A percentile compares a stretch with the other conserved stretches of the same genome.
These are phyloP conservation scores for Aspergillus incahuasiensis DNA, from an alignment of 495 filamentous ascomycete genomes.

Conservation along the genomic window DNA sequence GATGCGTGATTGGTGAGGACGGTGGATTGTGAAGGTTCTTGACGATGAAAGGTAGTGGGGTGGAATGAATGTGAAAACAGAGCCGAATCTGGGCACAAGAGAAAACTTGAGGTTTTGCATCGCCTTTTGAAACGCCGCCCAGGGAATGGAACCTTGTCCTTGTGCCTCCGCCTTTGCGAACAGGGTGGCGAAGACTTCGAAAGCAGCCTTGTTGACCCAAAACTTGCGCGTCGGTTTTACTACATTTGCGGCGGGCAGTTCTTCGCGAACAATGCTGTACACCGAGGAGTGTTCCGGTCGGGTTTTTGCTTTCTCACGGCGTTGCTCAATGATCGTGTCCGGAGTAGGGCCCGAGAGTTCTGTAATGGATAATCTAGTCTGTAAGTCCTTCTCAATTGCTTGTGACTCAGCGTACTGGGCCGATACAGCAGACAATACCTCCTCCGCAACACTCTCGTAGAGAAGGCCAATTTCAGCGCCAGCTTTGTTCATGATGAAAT, in stretches of 20 bases:
- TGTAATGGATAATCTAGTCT: not conserved
- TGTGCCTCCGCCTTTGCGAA: conserved; percentile 21
- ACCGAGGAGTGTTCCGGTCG: conserved; percentile 26
- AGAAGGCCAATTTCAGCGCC: too few species aligned
- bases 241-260: not conserved
- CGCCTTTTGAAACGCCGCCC: conserved; percentile 31
- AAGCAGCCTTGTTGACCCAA: conserved; percentile 22
- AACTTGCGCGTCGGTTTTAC: conserved; percentile 4
- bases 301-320: conserved; percentile 33
- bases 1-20: conserved; percentile 11
- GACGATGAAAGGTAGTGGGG: not conserved
- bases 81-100: conserved; percentile 7
- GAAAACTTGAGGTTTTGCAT: conserved; percentile 26
- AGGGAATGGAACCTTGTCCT: conserved; percentile 21
- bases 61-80: not conserved
- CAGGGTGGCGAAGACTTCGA: conserved; percentile 26
- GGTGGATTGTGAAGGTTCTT: conserved; percentile 7
- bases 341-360: not conserved
- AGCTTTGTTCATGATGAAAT: too few species aligned
- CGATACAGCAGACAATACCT: not conserved
- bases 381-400: not conserved
- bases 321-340: conserved; percentile 13
- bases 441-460: too few species aligned
- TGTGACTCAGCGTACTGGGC: not conserved
- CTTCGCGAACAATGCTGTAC: conserved; percentile 19